These are phyloP conservation scores for Hevea brasiliensis DNA, from an alignment of 345 rosid species.

Conservation along the genomic window DNA sequence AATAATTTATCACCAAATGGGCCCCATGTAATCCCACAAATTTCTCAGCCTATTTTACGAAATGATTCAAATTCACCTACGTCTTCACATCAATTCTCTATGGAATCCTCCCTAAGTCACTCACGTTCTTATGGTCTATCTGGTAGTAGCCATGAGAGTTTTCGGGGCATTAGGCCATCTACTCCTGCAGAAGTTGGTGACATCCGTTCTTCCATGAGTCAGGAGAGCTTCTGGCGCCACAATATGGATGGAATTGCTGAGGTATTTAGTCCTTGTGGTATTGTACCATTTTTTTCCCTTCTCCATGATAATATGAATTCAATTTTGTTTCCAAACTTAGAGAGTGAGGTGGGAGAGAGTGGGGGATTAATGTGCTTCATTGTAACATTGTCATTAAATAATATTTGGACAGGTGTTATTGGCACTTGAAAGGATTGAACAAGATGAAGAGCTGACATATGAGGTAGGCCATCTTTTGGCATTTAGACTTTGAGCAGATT, in stretches of 20 bases:
- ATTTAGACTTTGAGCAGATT: conserved; percentile 8
- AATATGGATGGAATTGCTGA: conserved; percentile 84
- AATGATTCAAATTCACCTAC: conserved; percentile 45
- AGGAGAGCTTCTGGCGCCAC: conserved; percentile 54
- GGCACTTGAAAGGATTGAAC: conserved; percentile 90
- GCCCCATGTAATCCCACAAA: conserved; percentile 36
- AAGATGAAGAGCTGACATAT: conserved; percentile 71
- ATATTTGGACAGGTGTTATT: conserved; percentile 50
- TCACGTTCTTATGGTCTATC: conserved; percentile 31
- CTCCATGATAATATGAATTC: neutral
- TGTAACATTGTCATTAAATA: too few species aligned
- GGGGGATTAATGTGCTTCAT: too few species aligned
- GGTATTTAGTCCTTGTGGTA: conserved; percentile 41
- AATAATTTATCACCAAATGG: conserved; percentile 36
- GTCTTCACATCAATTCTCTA: conserved; percentile 33
- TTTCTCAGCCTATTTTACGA: conserved; percentile 44
- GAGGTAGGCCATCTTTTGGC: conserved; percentile 52
- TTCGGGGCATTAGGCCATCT: conserved; percentile 44
- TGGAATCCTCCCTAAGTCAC: conserved; percentile 31
- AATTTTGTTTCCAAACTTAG: neutral
- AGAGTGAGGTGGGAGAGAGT: neutral
- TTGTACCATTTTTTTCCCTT: neutral
- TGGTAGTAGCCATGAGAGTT: conserved; percentile 39
- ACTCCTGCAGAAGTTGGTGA: conserved; percentile 58
- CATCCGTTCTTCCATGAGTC: conserved; percentile 41